Conservation (phyloP, 345 rosid species). For the Lepidium sativum region DNA sequence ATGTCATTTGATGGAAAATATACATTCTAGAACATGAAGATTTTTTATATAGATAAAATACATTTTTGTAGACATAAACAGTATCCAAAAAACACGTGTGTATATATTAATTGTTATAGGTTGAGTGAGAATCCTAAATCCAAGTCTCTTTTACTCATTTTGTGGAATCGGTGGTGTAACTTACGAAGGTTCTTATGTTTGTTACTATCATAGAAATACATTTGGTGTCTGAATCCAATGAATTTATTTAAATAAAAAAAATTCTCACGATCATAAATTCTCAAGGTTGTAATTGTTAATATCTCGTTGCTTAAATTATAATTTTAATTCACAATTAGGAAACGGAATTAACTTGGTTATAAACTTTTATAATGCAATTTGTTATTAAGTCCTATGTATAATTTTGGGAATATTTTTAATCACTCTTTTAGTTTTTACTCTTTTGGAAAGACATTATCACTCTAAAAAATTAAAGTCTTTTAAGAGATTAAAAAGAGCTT, state of each 20-base stretch:
- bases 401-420: background rate
- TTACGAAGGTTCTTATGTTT: background rate
- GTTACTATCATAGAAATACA: background rate
- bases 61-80: no score
- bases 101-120: background rate
- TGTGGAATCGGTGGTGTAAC: background rate
- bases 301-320: background rate
- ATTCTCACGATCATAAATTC: background rate
- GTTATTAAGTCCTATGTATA: background rate
- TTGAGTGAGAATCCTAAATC: background rate
- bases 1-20: no score
- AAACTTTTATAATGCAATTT: no score
- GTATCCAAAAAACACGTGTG: background rate
- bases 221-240: background rate
- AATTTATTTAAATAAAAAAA: no score
- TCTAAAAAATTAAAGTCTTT: background rate
- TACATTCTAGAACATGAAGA: no score
- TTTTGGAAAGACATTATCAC: background rate
- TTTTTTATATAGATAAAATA: no score
- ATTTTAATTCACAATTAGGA: background rate
- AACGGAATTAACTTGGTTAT: background rate
- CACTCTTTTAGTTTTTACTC: background rate
- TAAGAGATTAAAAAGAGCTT: background rate
- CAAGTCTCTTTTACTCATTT: background rate
- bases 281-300: background rate